Conservation (phyloP, 176 grass and related monocot species). For the Ensete ventricosum region DNA sequence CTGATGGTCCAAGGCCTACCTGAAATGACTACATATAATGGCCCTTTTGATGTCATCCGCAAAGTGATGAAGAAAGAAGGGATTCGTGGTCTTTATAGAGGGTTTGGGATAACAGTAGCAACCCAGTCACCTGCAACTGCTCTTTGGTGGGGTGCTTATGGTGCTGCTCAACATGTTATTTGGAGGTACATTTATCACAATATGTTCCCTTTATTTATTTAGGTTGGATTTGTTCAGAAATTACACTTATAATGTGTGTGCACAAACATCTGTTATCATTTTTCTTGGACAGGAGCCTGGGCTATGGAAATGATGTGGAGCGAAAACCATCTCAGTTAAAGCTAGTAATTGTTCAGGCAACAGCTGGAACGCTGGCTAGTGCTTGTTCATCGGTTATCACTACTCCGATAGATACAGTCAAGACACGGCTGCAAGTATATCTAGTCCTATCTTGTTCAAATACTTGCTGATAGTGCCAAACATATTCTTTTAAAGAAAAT, state of each 20-base stretch:
- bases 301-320: conserved; percentile 50
- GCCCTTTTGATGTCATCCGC: conserved; percentile 62
- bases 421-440: conserved; percentile 85
- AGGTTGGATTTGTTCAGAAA: no score
- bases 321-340: conserved; percentile 66
- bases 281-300: conserved; percentile 60
- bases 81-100: conserved; percentile 71
- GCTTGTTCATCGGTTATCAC: conserved; percentile 95
- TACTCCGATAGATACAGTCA: conserved; percentile 91
- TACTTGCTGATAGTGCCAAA: no score
- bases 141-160: conserved; percentile 96
- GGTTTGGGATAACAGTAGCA: conserved; percentile 83
- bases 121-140: conserved; percentile 89
- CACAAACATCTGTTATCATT: not conserved
- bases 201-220: no score
- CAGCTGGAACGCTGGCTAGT: conserved; percentile 79
- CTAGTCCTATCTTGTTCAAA: not conserved
- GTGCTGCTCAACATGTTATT: conserved; percentile 79
- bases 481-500: no score
- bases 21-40: conserved; percentile 61
- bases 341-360: conserved; percentile 75
- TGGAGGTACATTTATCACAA: conserved; percentile 40
- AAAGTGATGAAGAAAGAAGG: conserved; percentile 71
- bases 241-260: not conserved
- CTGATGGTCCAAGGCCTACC: conserved; percentile 93